phyloP scores from a whole-genome alignment of 352 stramenopile species.

The Globisporangium parvum region DNA sequence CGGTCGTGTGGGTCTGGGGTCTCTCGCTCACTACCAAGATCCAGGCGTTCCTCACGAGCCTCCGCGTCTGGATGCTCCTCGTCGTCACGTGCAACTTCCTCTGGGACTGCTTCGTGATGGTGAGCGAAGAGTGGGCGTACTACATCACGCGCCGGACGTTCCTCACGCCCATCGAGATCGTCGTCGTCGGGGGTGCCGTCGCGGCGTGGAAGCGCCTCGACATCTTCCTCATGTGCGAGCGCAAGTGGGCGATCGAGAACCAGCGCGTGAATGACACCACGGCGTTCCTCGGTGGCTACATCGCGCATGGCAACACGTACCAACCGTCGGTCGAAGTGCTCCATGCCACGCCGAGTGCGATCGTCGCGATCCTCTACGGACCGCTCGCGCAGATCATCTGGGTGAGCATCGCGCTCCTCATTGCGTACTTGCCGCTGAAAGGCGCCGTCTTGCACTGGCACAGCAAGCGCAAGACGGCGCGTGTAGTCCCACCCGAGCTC shows the following conservation, averaged over 20 bases:
- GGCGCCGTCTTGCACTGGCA: constrained; percentile 3
- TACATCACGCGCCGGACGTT: constrained; percentile 18
- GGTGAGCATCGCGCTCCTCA: constrained; percentile 10
- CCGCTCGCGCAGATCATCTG: constrained; percentile 13
- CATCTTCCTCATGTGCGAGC: constrained; percentile 23
- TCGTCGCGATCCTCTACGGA: constrained; percentile 18
- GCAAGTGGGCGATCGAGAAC: constrained; percentile 23
- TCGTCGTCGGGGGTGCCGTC: constrained; percentile 16
- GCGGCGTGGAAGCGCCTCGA: constrained; percentile 10
- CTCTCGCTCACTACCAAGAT: constrained; percentile 24
- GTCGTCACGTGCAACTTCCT: constrained; percentile 25
- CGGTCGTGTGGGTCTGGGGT: constrained; percentile 40
- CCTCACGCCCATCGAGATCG: constrained; percentile 21
- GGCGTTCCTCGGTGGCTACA: constrained; percentile 12
- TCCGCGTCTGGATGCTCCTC: constrained; percentile 34
- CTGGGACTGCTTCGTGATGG: constrained; percentile 28
- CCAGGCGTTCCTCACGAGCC: constrained; percentile 37
- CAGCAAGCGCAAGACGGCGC: neutral
- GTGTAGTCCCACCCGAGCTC: neutral
- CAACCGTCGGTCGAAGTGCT: constrained; percentile 17
- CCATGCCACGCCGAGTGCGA: constrained; percentile 6
- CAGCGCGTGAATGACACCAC: constrained; percentile 19
- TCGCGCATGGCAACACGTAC: constrained; percentile 24
- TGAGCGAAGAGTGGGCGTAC: constrained; percentile 34
- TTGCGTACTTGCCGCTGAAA: constrained; percentile 10